Evolutionary conservation across 2,329 filamentous ascomycete genomes (phyloP).

Genomic region (Fusarium oxysporum): DNA sequence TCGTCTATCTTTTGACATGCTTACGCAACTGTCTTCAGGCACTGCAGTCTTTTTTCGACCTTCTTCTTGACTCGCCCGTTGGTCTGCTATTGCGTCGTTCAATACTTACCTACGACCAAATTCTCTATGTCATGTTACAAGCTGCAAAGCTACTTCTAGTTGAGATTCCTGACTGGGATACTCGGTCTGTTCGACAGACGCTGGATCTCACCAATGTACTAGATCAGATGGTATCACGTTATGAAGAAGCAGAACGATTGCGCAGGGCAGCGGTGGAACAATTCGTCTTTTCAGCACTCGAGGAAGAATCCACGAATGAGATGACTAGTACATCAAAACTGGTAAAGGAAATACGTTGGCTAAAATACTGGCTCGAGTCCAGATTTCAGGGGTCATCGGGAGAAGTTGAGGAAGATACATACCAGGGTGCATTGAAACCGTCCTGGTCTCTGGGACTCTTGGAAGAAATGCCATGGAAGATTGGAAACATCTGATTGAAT

Average conservation of each 20-base stretch:
- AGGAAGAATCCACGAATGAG: constrained; percentile 25
- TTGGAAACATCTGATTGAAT: constrained; percentile 1
- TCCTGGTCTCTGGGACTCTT: constrained; percentile 44
- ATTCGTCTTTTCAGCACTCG: constrained; percentile 16
- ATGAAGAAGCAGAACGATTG: constrained; percentile 21
- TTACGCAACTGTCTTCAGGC: constrained; percentile 52
- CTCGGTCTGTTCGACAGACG: constrained; percentile 27
- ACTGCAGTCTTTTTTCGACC: constrained; percentile 49
- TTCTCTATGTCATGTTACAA: constrained; percentile 39
- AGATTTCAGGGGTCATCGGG: constrained; percentile 27
- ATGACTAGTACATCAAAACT: constrained; percentile 35
- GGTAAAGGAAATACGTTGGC: constrained; percentile 42
- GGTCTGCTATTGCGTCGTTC: constrained; percentile 36
- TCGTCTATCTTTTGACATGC: constrained; percentile 48
- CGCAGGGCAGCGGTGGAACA: constrained; percentile 3
- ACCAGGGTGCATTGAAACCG: neutral
- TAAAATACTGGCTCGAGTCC: constrained; percentile 50
- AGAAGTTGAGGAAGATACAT: neutral
- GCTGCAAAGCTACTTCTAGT: constrained; percentile 40
- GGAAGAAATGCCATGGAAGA: constrained; percentile 40
- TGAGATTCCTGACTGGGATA: constrained; percentile 42
- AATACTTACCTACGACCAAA: constrained; percentile 39
- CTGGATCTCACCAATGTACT: constrained; percentile 31
- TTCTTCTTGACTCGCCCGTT: constrained; percentile 46
- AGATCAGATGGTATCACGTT: constrained; percentile 19